These are phyloP conservation scores for Conticribra weissflogii DNA, from an alignment of 108 stramenopile genomes.

Conservation along the genomic window DNA sequence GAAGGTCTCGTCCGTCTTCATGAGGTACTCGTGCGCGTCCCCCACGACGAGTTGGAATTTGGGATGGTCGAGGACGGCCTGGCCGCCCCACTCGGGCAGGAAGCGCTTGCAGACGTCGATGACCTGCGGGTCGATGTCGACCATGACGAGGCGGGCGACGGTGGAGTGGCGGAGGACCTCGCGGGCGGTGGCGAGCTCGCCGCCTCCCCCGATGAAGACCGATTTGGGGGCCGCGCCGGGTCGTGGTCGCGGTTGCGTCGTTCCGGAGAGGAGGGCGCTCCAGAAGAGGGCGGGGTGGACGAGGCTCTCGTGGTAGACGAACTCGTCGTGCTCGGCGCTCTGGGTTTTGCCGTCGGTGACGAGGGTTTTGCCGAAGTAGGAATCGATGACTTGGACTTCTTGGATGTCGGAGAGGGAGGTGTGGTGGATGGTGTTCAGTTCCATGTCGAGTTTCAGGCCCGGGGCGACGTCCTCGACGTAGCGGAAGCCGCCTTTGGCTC, in stretches of 20 bases:
- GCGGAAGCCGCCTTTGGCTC: constrained; percentile 56
- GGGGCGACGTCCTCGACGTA: constrained; percentile 65
- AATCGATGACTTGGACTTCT: constrained; percentile 44
- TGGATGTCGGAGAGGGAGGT: constrained; percentile 51
- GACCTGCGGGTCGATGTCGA: constrained; percentile 83
- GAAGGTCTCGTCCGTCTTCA: constrained; percentile 59
- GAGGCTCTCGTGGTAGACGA: constrained; percentile 86
- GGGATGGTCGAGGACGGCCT: constrained; percentile 60
- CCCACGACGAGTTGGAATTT: constrained; percentile 75
- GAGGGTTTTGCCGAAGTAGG: constrained; percentile 63
- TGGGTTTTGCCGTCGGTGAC: constrained; percentile 95
- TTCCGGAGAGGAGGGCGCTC: constrained; percentile 31
- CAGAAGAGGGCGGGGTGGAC: constrained; percentile 83
- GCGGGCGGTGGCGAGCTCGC: constrained; percentile 87
- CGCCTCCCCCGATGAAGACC: constrained; percentile 90
- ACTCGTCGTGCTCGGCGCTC: constrained; percentile 82
- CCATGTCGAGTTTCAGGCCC: constrained; percentile 59
- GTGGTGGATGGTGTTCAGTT: constrained; percentile 50
- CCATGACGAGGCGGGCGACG: constrained; percentile 89
- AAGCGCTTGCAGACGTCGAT: constrained; percentile 73
- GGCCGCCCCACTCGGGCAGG: constrained; percentile 88
- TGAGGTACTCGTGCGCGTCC: constrained; percentile 69
- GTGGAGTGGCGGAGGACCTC: constrained; percentile 78
- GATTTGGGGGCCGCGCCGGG: constrained; percentile 56
- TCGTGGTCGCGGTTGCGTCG: constrained; percentile 1